A percentile compares a stretch with the other conserved stretches of the same genome.
Evolutionary conservation across 169 alveolate species (phyloP).

Genomic region (Sarcocystis neurona): DNA sequence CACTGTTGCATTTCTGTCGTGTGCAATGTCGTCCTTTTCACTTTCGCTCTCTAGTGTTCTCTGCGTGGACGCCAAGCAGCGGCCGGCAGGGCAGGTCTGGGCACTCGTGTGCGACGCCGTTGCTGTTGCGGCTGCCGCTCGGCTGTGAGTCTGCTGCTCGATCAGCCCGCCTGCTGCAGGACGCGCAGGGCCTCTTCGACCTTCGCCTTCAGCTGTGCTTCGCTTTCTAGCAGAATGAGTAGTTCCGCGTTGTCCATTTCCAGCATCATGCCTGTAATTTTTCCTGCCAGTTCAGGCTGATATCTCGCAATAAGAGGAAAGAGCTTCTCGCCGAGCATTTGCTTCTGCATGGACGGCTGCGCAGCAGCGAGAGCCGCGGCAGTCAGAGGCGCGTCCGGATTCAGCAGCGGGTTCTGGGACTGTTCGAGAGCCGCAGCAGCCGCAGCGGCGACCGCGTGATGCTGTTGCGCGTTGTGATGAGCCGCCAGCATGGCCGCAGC

Average conservation of each 20-base stretch:
- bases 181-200: slow-evolving; percentile 91
- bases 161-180: slow-evolving; percentile 65
- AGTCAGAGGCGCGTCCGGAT: slow-evolving; percentile 61
- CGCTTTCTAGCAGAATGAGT: slow-evolving; percentile 86
- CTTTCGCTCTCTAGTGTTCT: too few species aligned
- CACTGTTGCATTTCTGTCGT: too few species aligned
- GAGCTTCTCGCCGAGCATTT: slow-evolving; percentile 92
- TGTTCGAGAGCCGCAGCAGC: slow-evolving; percentile 32
- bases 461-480: slow-evolving; percentile 27
- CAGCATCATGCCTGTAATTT: slow-evolving; percentile 95
- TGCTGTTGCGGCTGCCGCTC: too few species aligned
- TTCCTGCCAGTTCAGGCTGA: slow-evolving; percentile 93
- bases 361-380: slow-evolving; percentile 70
- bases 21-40: too few species aligned
- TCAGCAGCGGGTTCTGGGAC: slow-evolving; percentile 32
- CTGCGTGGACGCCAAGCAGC: too few species aligned
- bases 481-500: slow-evolving; percentile 4
- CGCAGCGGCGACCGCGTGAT: slow-evolving; percentile 42
- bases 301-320: slow-evolving; percentile 89
- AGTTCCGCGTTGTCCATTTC: slow-evolving; percentile 95
- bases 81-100: too few species aligned
- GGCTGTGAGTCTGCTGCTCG: too few species aligned
- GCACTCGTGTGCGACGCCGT: too few species aligned
- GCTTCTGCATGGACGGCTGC: slow-evolving; percentile 91
- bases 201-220: slow-evolving; percentile 87